Percentiles rank a stretch among this genome's conserved stretches.
These are phyloP conservation scores for Penicillium thymicola DNA, from an alignment of 2,329 filamentous ascomycete species.

Conservation along the genomic window DNA sequence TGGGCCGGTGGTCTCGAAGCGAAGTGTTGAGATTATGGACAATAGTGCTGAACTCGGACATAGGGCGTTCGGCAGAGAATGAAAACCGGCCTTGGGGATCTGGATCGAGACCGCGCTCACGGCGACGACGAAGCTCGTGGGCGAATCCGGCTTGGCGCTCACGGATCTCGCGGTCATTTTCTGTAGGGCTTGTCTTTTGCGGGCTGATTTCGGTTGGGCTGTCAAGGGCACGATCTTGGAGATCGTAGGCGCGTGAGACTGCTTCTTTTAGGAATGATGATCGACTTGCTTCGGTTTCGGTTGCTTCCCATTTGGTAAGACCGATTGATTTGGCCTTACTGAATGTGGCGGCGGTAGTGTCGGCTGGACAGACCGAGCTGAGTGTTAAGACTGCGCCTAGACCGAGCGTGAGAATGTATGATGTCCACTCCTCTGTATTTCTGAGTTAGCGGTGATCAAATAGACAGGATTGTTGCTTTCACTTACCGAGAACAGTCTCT, in stretches of 20 bases:
- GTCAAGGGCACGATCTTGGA: constrained; percentile 21
- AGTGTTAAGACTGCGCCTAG: constrained; percentile 55
- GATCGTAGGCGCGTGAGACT: constrained; percentile 58
- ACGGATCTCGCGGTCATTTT: constrained; percentile 18
- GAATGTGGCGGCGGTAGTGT: constrained; percentile 47
- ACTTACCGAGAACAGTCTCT: constrained; percentile 52
- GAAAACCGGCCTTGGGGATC: constrained; percentile 14
- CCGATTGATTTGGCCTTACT: constrained; percentile 52
- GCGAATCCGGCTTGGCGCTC: constrained; percentile 35
- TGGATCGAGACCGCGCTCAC: constrained; percentile 9
- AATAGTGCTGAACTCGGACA: constrained; percentile 39
- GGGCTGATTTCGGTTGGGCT: neutral
- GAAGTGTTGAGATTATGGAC: constrained; percentile 34
- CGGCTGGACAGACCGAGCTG: constrained; percentile 40
- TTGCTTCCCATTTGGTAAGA: constrained; percentile 56
- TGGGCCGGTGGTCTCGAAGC: constrained; percentile 12
- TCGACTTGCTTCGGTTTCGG: constrained; percentile 47
- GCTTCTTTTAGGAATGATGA: constrained; percentile 60
- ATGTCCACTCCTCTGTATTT: constrained; percentile 57
- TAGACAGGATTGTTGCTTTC: neutral
- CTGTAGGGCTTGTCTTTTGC: constrained; percentile 12
- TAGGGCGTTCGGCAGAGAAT: constrained; percentile 38
- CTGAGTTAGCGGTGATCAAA: constrained; percentile 15
- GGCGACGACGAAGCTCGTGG: constrained; percentile 31
- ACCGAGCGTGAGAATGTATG: constrained; percentile 58